Evolutionary conservation across 1,284 basidiomycete species (phyloP).

Genomic region (Leccinum variabile): DNA sequence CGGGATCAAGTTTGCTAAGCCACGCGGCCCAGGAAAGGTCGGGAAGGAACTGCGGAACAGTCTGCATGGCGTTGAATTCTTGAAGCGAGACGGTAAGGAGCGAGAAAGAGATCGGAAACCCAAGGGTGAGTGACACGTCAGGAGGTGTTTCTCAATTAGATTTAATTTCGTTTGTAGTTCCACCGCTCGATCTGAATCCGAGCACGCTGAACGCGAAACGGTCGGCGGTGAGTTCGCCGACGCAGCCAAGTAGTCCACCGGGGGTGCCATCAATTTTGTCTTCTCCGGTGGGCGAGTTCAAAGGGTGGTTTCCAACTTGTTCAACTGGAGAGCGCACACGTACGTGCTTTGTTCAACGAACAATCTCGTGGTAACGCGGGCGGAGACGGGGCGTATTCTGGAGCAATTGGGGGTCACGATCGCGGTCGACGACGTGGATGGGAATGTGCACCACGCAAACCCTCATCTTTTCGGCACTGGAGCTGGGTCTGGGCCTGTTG

Average conservation of each 20-base stretch:
- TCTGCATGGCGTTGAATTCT: constrained; percentile 37
- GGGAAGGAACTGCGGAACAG: constrained; percentile 55
- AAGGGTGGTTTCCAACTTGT: constrained; percentile 80
- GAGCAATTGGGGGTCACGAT: constrained; percentile 65
- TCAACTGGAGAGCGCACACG: constrained; percentile 69
- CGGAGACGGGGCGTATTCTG: constrained; percentile 65
- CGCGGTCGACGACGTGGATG: constrained; percentile 49
- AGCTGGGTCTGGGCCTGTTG: constrained; percentile 15
- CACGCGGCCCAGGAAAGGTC: constrained; percentile 39
- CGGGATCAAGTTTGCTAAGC: constrained; percentile 44
- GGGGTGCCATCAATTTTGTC: constrained; percentile 32
- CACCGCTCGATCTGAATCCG: constrained; percentile 38
- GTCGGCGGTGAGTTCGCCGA: constrained; percentile 41
- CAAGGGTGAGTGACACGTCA: constrained; percentile 45
- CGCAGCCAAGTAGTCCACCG: constrained; percentile 23
- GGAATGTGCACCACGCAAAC: constrained; percentile 19
- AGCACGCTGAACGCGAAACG: constrained; percentile 36
- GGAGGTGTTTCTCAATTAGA: constrained; percentile 1
- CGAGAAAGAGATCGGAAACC: constrained; percentile 53
- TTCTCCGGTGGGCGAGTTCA: constrained; percentile 68
- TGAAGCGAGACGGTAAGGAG: constrained; percentile 41
- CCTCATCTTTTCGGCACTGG: neutral
- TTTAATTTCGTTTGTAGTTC: constrained; percentile 26
- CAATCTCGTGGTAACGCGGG: constrained; percentile 60
- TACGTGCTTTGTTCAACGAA: constrained; percentile 72